Evolutionary conservation across 208 protist species (phyloP).

Genomic region (Sergeia podlipaevii): DNA sequence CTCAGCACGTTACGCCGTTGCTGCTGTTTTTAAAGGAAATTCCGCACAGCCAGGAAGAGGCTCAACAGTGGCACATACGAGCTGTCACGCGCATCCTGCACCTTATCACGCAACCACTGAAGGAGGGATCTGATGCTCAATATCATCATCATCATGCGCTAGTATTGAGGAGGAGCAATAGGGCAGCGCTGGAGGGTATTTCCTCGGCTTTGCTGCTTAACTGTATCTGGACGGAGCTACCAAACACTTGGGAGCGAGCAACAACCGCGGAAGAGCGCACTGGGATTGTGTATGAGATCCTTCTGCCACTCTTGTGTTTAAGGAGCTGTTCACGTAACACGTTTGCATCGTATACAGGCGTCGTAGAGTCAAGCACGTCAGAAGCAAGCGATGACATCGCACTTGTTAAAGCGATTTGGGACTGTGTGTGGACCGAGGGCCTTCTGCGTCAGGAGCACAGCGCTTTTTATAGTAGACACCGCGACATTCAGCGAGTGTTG

Average conservation of each 20-base stretch:
- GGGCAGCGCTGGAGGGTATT: too few relatives aligned
- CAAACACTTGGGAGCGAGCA: too few relatives aligned
- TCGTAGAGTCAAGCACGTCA: too few relatives aligned
- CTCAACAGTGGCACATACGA: background rate
- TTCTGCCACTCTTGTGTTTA: constrained; percentile 60
- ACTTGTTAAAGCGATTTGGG: constrained; percentile 19
- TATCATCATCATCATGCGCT: too few relatives aligned
- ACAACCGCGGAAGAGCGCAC: background rate
- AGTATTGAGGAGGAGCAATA: too few relatives aligned
- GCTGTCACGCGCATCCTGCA: background rate
- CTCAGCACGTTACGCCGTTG: constrained; percentile 2
- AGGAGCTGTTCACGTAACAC: constrained; percentile 21
- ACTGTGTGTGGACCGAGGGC: constrained; percentile 14
- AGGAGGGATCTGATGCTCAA: too few relatives aligned
- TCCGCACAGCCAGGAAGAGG: background rate
- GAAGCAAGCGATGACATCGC: background rate
- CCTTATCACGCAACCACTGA: too few relatives aligned
- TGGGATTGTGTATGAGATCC: constrained; percentile 16
- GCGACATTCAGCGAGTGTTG: constrained; percentile 27
- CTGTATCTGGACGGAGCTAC: too few relatives aligned
- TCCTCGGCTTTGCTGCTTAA: too few relatives aligned
- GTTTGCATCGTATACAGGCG: background rate
- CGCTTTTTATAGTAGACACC: constrained; percentile 12
- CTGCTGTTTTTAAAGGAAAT: constrained; percentile 3
- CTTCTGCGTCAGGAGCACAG: background rate